Conservation (phyloP, 2,329 filamentous ascomycete species). For the Fusarium penzigii region DNA sequence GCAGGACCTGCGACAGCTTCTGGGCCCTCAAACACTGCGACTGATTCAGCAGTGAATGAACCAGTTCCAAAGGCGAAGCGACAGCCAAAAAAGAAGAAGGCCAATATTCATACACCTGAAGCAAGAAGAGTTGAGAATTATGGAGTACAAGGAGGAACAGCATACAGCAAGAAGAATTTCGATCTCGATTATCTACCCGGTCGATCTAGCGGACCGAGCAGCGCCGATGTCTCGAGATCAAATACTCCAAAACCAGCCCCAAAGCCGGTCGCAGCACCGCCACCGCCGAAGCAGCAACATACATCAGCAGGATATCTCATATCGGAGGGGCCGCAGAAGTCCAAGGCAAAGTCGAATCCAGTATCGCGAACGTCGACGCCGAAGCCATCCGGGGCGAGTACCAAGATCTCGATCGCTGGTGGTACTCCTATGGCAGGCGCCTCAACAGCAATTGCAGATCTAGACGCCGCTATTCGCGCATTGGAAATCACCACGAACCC, state of each 20-base stretch:
- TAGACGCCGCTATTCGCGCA: slow-evolving; percentile 80
- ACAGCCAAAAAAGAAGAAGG: slow-evolving; percentile 57
- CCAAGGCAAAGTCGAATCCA: slow-evolving; percentile 56
- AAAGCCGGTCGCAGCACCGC: slow-evolving; percentile 35
- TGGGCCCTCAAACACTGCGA: slow-evolving; percentile 8
- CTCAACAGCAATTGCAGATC: slow-evolving; percentile 69
- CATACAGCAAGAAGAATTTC: slow-evolving; percentile 72
- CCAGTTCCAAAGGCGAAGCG: slow-evolving; percentile 51
- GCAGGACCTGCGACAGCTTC: slow-evolving; percentile 33
- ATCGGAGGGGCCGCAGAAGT: slow-evolving; percentile 67
- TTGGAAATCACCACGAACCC: slow-evolving; percentile 94
- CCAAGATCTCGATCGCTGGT: slow-evolving; percentile 73
- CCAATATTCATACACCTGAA: slow-evolving; percentile 63
- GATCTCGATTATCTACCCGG: slow-evolving; percentile 73
- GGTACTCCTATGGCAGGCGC: slow-evolving; percentile 81
- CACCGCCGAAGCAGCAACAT: slow-evolving; percentile 55
- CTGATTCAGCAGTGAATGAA: slow-evolving; percentile 33
- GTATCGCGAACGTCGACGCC: slow-evolving; percentile 55
- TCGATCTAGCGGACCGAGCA: slow-evolving; percentile 42
- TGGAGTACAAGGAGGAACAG: slow-evolving; percentile 64
- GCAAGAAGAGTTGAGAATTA: slow-evolving; percentile 62
- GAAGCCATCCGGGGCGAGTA: slow-evolving; percentile 52
- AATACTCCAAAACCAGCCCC: slow-evolving; percentile 35
- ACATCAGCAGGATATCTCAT: slow-evolving; percentile 75
- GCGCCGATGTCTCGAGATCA: slow-evolving; percentile 38